Conservation (phyloP, 1,284 basidiomycete genomes). For the Anthracocystis setariae region DNA sequence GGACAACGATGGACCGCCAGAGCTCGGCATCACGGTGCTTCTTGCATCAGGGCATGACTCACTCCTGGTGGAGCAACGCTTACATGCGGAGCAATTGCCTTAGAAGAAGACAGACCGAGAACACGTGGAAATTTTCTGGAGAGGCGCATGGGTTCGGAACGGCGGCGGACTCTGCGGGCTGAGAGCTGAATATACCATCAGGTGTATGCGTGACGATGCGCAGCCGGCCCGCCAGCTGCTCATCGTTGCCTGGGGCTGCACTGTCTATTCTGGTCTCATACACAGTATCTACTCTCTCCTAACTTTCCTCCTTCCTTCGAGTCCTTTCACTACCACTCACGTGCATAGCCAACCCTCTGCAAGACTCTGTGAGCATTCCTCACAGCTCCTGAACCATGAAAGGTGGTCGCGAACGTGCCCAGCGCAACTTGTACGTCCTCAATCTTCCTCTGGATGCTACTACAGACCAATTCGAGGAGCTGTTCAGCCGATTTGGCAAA, state of each 20-base stretch:
- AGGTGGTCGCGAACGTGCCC: constrained; percentile 24
- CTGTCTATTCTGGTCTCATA: too few species aligned
- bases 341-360: background rate
- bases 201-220: constrained; percentile 38
- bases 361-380: background rate
- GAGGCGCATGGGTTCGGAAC: too few species aligned
- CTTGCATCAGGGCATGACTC: background rate
- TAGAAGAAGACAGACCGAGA: too few species aligned
- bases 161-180: too few species aligned
- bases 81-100: too few species aligned
- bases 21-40: background rate
- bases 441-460: constrained; percentile 65
- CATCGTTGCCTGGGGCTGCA: background rate
- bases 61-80: too few species aligned
- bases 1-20: background rate
- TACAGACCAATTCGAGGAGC: constrained; percentile 54
- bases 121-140: too few species aligned
- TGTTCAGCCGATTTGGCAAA: constrained; percentile 55
- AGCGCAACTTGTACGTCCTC: constrained; percentile 65
- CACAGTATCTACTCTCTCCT: too few species aligned
- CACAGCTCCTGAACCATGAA: constrained; percentile 14
- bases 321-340: too few species aligned
- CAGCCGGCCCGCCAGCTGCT: background rate
- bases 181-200: background rate
- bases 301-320: background rate